A percentile compares a stretch with the other conserved stretches of the same genome.
Evolutionary conservation across 305 asterid species (phyloP).

Genomic region (Fraxinus dipetala): DNA sequence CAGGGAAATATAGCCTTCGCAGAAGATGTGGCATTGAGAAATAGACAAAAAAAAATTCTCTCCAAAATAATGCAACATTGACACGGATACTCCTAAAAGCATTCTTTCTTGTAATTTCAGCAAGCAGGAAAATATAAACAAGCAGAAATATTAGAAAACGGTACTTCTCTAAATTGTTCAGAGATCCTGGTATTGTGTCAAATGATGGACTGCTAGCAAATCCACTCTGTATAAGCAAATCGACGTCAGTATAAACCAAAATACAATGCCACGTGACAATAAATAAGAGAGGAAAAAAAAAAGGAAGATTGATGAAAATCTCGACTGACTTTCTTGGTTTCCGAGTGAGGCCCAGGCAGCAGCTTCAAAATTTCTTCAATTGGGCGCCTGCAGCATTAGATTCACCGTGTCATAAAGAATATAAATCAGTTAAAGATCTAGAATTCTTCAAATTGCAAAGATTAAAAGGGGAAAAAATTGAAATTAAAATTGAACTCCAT

Average conservation of each 20-base stretch:
- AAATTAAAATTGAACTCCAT: not conserved
- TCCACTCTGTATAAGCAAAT: conserved; percentile 59
- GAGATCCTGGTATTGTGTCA: conserved; percentile 59
- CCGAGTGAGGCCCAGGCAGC: conserved; percentile 94
- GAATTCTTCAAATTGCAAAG: conserved; percentile 6
- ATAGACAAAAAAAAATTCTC: not conserved
- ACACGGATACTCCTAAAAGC: not conserved
- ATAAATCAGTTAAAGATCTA: not conserved
- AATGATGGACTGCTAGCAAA: conserved; percentile 62
- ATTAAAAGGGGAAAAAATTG: conserved; percentile 3
- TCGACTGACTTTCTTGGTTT: conserved; percentile 68
- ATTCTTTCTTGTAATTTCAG: not conserved
- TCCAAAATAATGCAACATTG: not conserved
- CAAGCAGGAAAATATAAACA: not conserved
- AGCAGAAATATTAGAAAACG: conserved; percentile 8
- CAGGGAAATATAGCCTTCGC: not conserved
- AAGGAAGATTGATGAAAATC: conserved; percentile 10
- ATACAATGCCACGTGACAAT: not conserved
- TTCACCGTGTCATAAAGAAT: conserved; percentile 1
- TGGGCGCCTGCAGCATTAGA: conserved; percentile 64
- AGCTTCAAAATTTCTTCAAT: conserved; percentile 80
- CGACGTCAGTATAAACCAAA: conserved; percentile 13
- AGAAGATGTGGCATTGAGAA: not conserved
- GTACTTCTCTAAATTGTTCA: conserved; percentile 64
- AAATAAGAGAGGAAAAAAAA: not conserved